Conservation (phyloP, 805 yeast species). For the Torulaspora maleeae region DNA sequence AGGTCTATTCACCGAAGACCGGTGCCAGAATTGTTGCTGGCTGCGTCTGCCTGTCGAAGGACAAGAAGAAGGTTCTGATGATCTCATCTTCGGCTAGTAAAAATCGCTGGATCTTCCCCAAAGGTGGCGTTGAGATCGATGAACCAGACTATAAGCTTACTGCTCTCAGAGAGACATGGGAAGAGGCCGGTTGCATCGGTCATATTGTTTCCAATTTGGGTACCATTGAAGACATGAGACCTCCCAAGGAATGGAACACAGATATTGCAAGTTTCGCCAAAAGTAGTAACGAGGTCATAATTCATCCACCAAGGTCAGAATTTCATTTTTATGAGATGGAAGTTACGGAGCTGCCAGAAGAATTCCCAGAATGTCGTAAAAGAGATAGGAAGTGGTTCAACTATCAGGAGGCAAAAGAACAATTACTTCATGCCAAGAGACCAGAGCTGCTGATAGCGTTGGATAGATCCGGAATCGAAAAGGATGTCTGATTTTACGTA, state of each 20-base stretch:
- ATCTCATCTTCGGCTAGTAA: constrained; percentile 67
- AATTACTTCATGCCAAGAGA: constrained; percentile 52
- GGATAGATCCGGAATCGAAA: constrained; percentile 47
- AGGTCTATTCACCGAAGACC: constrained; percentile 50
- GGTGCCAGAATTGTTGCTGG: constrained; percentile 94
- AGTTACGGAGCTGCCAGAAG: constrained; percentile 48
- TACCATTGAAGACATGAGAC: constrained; percentile 56
- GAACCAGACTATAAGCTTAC: constrained; percentile 47
- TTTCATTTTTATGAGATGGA: constrained; percentile 82
- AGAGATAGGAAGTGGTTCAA: constrained; percentile 75
- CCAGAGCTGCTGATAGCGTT: constrained; percentile 66
- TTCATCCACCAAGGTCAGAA: constrained; percentile 68
- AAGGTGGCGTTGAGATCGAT: constrained; percentile 91
- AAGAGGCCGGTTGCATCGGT: constrained; percentile 90
- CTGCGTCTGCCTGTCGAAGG: constrained; percentile 63
- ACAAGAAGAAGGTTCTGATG: constrained; percentile 63
- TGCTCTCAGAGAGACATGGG: constrained; percentile 94
- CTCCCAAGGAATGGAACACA: constrained; percentile 44
- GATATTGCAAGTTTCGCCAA: constrained; percentile 18
- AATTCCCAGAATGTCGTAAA: constrained; percentile 69
- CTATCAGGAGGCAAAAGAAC: constrained; percentile 60
- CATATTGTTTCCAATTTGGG: constrained; percentile 53
- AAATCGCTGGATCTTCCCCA: constrained; percentile 83
- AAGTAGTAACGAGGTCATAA: constrained; percentile 28
- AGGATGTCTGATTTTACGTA: constrained; percentile 12